Evolutionary conservation across 345 rosid genomes (phyloP), one percentile per base, ranked within the genome.

Genomic region (Pseudoturritis turrita): DNA sequence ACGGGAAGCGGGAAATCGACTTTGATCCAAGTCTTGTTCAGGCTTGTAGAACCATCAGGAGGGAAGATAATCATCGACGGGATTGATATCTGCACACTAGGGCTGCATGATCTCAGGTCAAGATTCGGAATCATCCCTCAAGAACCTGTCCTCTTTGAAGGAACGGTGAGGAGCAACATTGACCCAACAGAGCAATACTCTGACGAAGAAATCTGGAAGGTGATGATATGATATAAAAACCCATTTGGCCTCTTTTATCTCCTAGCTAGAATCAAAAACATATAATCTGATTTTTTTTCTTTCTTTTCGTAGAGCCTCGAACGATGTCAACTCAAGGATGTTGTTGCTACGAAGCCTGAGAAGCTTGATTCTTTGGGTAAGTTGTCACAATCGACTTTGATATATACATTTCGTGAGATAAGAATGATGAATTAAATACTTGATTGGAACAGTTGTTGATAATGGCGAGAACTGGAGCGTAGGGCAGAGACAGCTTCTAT

Each of bases 1-100:
- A 95, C 99, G 1, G 99, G 97, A 59, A 87, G 99, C 51, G 99
- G 99, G 73, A 91, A 95, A 71, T 89, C 99, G 11, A 95, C 97
- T 31, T 77, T 95, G 71, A 82, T 95, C 62, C 97, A 95, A 69
- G 99, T 88, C 47, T 80, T 91, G 73, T 95, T 95, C 36, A 83
- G 99, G 78, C 84, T 95, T 64, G 93, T 95, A 64, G 99, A 95
- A 60, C 97, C 97, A 5, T 79, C 96, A 6, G 91, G 74, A 41
- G 99, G 99, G 59, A 85, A 70, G 65, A 89, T 95, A 55, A 77
- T 87, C 15, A 83, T 95, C n/a, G 99, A 95, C 56, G 96, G 90
- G 25, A 84, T 95, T 13, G 88, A 95, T 76, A 87, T 91, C 43
- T 73, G 82, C 65, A 53, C 62, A 71, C 66, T 91, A 5, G 98